Evolutionary conservation across 768 basidiomycete genomes (phyloP).

Genomic region (Kwoniella shandongensis): DNA sequence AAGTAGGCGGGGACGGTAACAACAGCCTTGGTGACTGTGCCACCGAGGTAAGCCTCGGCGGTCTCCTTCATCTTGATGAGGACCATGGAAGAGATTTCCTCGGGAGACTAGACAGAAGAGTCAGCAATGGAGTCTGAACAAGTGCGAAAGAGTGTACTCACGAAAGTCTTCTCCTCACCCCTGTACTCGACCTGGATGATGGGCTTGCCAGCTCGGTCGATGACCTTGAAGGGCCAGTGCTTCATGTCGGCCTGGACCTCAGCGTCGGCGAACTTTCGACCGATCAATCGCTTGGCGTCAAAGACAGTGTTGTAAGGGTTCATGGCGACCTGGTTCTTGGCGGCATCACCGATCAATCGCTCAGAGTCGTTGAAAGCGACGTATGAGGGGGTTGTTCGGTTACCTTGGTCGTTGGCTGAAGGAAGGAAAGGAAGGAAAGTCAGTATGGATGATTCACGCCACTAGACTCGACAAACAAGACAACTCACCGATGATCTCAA

Average conservation of each 20-base stretch:
- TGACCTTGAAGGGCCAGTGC: conserved; percentile 68
- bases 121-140: not conserved
- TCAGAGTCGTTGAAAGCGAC: conserved; percentile 92
- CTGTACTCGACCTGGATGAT: conserved; percentile 74
- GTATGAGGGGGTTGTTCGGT: conserved; percentile 93
- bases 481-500: conserved; percentile 79
- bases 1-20: conserved; percentile 99
- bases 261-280: conserved; percentile 59
- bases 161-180: conserved; percentile 76
- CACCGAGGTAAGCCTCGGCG: conserved; percentile 94
- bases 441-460: not conserved
- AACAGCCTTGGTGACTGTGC: conserved; percentile 94
- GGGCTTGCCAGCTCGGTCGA: conserved; percentile 79
- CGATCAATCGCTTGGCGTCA: conserved; percentile 97
- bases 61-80: conserved; percentile 99
- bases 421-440: conserved; percentile 1
- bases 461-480: not conserved
- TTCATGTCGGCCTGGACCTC: conserved; percentile 60
- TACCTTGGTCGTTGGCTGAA: conserved; percentile 59
- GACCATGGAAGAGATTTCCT: conserved; percentile 95
- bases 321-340: conserved; percentile 95
- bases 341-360: conserved; percentile 98
- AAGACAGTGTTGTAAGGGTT: conserved; percentile 97
- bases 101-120: conserved; percentile 65
- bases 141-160: conserved; percentile 58